Evolutionary conservation across 305 asterid genomes (phyloP).

Genomic region (Solanum hybrid): DNA sequence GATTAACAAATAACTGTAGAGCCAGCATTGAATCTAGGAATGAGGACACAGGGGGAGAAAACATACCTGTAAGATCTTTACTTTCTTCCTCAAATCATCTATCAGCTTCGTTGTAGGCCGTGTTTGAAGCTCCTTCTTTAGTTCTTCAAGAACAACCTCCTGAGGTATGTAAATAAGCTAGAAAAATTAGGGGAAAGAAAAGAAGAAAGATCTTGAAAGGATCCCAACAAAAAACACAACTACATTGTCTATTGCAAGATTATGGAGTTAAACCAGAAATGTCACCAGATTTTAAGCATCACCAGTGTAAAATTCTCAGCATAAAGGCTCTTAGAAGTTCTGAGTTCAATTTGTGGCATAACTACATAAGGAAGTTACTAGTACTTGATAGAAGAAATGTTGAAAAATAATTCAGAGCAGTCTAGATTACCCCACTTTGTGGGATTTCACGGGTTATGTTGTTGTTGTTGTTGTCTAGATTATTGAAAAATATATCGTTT

Average conservation of each 20-base stretch:
- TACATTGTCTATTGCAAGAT: background rate
- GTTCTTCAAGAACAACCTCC: constrained; percentile 70
- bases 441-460: background rate
- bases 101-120: constrained; percentile 87
- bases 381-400: background rate
- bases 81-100: constrained; percentile 88
- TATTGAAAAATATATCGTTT: background rate
- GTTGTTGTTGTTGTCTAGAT: background rate
- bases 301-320: background rate
- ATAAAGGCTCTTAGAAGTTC: background rate
- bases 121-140: constrained; percentile 77
- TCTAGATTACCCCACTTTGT: background rate
- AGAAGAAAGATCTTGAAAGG: background rate
- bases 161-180: constrained; percentile 19
- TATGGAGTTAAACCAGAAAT: background rate
- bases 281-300: background rate
- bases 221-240: background rate
- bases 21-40: background rate
- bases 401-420: background rate
- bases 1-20: background rate
- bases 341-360: background rate
- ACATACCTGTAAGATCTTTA: constrained; percentile 86
- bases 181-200: background rate
- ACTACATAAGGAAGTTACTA: background rate
- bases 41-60: constrained; percentile 8